Evolutionary conservation across 2,329 filamentous ascomycete species (phyloP).

Genomic region (Chrysoporthe deuterocubensis): DNA sequence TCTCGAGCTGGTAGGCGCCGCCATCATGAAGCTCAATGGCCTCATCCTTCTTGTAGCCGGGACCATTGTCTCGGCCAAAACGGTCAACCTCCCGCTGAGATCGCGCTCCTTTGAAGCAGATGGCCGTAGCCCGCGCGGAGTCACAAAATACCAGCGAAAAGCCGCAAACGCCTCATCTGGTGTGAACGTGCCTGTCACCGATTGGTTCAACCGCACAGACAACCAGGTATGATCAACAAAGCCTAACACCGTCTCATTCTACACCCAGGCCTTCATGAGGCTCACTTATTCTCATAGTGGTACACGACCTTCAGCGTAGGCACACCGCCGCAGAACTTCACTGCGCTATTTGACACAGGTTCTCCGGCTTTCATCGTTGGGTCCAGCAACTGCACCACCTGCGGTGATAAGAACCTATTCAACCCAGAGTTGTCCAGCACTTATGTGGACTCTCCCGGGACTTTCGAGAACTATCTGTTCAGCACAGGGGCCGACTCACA

Average conservation of each 20-base stretch:
- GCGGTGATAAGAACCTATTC: constrained; percentile 34
- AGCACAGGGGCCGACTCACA: constrained; percentile 37
- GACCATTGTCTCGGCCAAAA: constrained; percentile 12
- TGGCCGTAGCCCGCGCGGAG: constrained; percentile 1
- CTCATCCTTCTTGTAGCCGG: constrained; percentile 1
- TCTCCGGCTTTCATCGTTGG: constrained; percentile 37
- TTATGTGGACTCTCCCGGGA: constrained; percentile 34
- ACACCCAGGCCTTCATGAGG: background rate
- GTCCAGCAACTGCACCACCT: constrained; percentile 35
- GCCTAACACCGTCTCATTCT: rapidly evolving
- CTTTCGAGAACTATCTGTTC: constrained; percentile 31
- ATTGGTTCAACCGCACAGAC: constrained; percentile 27
- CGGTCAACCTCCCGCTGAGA: constrained; percentile 16
- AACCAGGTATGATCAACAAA: constrained; percentile 12
- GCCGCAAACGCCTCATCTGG: background rate
- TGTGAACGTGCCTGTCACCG: constrained; percentile 23
- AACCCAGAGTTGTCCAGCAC: constrained; percentile 36
- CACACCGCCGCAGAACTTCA: constrained; percentile 35
- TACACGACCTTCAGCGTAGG: constrained; percentile 29
- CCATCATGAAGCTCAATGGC: constrained; percentile 4
- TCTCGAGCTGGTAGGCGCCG: background rate
- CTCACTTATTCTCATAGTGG: constrained; percentile 23
- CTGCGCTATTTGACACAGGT: constrained; percentile 39
- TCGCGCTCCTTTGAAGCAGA: constrained; percentile 6
- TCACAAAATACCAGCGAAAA: constrained; percentile 6